Base-by-base conservation (phyloP, 1,139 yeast genomes). In the Hyphopichia burtonii region DNA sequence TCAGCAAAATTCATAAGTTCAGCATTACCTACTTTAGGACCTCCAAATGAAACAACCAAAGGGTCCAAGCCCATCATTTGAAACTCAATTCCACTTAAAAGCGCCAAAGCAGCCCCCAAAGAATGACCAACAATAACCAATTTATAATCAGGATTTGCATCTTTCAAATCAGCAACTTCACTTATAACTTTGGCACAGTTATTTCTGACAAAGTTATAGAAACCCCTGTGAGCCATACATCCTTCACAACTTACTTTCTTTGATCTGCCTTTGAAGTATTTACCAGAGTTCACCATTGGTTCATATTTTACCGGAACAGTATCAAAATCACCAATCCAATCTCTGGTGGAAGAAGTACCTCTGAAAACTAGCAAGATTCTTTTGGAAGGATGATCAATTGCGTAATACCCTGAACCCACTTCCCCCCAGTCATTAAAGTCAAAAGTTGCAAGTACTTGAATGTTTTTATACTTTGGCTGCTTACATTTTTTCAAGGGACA, bases 71-170 rank as follows among this genome's bases (percentile, higher is more conserved):
- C 86, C 54, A 76, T 52, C 7, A 76, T 49, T 45, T 68, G 67
- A 43, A 80, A 68, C 52, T 84, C 90, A 20, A 81, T 67, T 0
- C 85, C 90, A 10, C 80, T 71, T 31, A 86, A 60, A 12, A 71
- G 59, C 0, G 89, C 83, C 42, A 83, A 61, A 0, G 89, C 88
- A 2, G 83, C 93, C 1, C 93, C 94, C 23, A 85, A 58, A 0
- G 93, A 85, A 61, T 85, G 93, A 0, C 93, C 93, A 2, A 79
- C 64, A 2, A 83, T 68, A 3, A 76, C 69, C 14, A 83, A 48
- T 34, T 68, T 58, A 54, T 80, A 83, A 20, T 70, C 71, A 0
- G 81, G 77, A 50, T 73, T 59, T 17, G 58, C 38, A 1, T 53
- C 38, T 44, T 58, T 56, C 46, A 75, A 44, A 18, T 52, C 51